phyloP scores from a whole-genome alignment of 305 asterid genomes.

The Fraxinus dipetala region DNA sequence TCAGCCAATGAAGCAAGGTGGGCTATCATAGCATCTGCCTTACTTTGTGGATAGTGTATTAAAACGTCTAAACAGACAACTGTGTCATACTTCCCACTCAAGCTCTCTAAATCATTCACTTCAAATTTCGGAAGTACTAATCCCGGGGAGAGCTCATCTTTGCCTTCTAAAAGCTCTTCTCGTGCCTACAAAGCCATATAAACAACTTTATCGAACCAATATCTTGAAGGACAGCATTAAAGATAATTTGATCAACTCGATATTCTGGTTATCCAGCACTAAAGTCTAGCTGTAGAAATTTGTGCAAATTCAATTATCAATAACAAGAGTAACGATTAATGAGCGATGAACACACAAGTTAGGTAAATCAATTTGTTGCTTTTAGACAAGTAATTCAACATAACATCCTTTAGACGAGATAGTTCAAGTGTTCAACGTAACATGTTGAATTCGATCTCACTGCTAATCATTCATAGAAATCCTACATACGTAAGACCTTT shows the following conservation, averaged over 20 bases:
- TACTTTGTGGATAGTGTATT: conserved; percentile 91
- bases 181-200: conserved; percentile 47
- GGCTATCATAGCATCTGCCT: conserved; percentile 91
- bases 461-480: background rate
- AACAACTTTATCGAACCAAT: background rate
- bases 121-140: conserved; percentile 67
- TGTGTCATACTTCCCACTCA: conserved; percentile 76
- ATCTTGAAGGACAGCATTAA: background rate
- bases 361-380: background rate
- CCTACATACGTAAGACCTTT: background rate
- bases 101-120: conserved; percentile 84
- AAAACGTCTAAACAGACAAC: conserved; percentile 88
- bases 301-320: background rate
- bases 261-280: background rate
- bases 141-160: conserved; percentile 56
- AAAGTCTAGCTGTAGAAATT: background rate
- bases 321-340: background rate
- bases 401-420: no score
- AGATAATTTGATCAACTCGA: background rate
- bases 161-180: conserved; percentile 57
- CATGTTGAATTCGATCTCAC: background rate
- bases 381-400: background rate
- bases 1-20: conserved; percentile 90
- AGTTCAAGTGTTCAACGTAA: background rate
- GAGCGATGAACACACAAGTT: background rate